Evolutionary conservation across 176 grass and related monocot genomes (phyloP).

Genomic region (Elymus sibiricus): DNA sequence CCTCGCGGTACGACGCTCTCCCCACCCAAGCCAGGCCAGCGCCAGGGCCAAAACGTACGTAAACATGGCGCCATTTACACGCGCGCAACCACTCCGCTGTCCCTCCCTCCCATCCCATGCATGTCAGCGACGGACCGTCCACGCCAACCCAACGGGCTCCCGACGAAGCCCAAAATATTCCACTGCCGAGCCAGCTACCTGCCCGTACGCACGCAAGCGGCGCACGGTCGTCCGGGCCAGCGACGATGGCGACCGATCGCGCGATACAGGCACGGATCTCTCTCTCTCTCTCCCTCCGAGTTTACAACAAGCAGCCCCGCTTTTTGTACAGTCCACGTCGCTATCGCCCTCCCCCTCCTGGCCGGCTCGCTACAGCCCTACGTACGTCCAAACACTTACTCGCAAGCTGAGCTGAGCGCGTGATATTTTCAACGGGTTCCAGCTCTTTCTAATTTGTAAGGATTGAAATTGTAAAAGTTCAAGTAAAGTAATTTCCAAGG

Average conservation of each 20-base stretch:
- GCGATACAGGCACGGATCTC: not conserved
- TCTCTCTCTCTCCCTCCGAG: not conserved
- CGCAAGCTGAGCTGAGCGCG: too few relatives aligned
- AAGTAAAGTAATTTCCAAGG: too few relatives aligned
- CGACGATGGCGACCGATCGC: conserved; percentile 24
- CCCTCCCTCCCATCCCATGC: not conserved
- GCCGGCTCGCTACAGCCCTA: not conserved
- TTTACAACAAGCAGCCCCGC: not conserved
- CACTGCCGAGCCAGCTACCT: not conserved
- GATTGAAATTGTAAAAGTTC: too few relatives aligned
- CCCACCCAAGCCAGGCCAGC: not conserved
- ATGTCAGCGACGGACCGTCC: not conserved
- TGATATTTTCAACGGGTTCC: too few relatives aligned
- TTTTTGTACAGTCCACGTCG: conserved; percentile 16
- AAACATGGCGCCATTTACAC: conserved; percentile 23
- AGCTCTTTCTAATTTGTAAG: too few relatives aligned
- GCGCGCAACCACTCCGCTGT: conserved; percentile 25
- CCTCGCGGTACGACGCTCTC: conserved; percentile 17
- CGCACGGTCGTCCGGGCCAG: not conserved
- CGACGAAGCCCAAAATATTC: conserved; percentile 11
- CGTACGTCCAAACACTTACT: too few relatives aligned
- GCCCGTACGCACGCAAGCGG: not conserved
- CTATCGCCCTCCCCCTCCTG: not conserved
- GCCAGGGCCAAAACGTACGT: not conserved
- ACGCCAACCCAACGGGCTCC: not conserved